Percentiles rank a stretch among this genome's conserved stretches.
phyloP scores from a whole-genome alignment of 1,284 basidiomycete genomes.

The Fomitopsis pinicola region DNA sequence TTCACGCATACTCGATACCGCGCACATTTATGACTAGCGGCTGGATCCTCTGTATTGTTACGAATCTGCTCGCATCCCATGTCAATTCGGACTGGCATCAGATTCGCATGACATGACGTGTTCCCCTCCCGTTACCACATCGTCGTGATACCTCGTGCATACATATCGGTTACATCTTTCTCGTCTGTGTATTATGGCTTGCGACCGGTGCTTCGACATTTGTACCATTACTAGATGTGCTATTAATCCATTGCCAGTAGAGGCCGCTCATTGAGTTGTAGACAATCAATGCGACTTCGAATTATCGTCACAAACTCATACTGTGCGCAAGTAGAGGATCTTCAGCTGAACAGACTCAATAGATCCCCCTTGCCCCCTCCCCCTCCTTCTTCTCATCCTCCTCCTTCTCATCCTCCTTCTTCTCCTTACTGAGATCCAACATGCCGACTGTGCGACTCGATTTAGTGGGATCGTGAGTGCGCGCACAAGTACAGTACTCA shows the following conservation, averaged over 20 bases:
- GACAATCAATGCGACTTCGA: too few species aligned
- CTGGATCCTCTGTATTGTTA: constrained; percentile 2
- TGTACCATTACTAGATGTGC: neutral
- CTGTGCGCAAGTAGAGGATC: too few species aligned
- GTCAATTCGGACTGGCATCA: neutral
- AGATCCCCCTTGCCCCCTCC: too few species aligned
- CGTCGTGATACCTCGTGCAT: neutral
- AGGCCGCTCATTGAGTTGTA: neutral
- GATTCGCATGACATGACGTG: neutral
- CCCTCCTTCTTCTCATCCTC: too few species aligned
- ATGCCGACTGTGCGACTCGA: too few species aligned
- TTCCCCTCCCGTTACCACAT: neutral
- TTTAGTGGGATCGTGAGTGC: too few species aligned
- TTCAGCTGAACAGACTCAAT: too few species aligned
- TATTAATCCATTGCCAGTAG: neutral
- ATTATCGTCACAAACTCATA: too few species aligned
- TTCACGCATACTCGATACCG: neutral
- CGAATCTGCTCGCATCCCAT: neutral
- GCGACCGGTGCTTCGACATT: neutral
- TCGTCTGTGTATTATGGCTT: neutral
- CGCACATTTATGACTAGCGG: neutral
- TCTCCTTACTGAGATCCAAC: too few species aligned
- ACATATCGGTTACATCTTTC: neutral
- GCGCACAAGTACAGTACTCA: too few species aligned
- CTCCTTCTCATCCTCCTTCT: too few species aligned